phyloP scores from a whole-genome alignment of 2,329 filamentous ascomycete species.

The Penicillium concentricum region DNA sequence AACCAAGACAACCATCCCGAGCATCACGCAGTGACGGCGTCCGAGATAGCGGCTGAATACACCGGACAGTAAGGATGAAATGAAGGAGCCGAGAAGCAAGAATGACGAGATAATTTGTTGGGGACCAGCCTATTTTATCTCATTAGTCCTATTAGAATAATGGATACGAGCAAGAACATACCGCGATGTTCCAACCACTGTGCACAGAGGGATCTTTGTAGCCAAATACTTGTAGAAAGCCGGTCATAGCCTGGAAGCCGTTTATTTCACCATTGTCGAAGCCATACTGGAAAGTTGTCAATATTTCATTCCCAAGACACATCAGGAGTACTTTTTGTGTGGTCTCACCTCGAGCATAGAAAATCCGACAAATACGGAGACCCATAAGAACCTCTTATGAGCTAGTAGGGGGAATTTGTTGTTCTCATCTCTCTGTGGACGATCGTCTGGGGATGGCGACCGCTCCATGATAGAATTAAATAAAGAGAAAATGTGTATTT shows the following conservation, averaged over 20 bases:
- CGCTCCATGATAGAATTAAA: neutral
- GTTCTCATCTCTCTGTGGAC: neutral
- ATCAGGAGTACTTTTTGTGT: too few relatives aligned
- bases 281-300: conserved; percentile 44
- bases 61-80: conserved; percentile 51
- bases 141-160: neutral
- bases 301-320: neutral
- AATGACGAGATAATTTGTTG: conserved; percentile 55
- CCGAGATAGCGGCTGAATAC: conserved; percentile 50
- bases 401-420: neutral
- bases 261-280: conserved; percentile 50
- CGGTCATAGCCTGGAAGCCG: conserved; percentile 52
- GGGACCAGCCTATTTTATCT: conserved; percentile 42
- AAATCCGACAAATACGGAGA: neutral
- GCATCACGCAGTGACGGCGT: conserved; percentile 48
- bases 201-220: conserved; percentile 41
- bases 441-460: neutral
- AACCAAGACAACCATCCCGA: conserved; percentile 48
- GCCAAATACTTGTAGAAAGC: conserved; percentile 53
- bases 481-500: neutral
- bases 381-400: neutral
- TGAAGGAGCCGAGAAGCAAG: conserved; percentile 52
- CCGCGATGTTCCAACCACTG: conserved; percentile 18
- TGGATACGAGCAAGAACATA: neutral
- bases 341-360: neutral